phyloP scores from a whole-genome alignment of 2,329 filamentous ascomycete species.

The Stagonosporopsis chrysanthemi region DNA sequence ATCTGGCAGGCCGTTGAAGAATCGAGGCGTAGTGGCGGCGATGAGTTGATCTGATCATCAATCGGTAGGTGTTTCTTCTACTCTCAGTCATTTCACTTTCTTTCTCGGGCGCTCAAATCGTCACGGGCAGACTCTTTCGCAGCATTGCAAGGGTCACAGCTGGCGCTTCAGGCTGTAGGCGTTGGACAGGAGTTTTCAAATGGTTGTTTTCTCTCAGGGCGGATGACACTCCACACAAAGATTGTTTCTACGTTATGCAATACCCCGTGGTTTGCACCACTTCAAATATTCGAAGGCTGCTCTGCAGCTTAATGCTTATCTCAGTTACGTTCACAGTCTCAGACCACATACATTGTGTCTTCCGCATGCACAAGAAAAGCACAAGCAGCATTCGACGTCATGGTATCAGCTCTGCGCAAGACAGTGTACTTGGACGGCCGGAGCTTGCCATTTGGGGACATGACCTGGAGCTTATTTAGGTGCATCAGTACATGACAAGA shows the following conservation, averaged over 20 bases:
- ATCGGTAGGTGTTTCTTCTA: neutral
- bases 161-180: conserved; percentile 10
- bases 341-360: neutral
- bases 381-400: neutral
- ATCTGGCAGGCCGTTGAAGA: conserved; percentile 78
- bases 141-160: conserved; percentile 12
- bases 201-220: neutral
- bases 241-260: conserved; percentile 5
- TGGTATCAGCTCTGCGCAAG: neutral
- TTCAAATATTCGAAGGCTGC: neutral
- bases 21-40: conserved; percentile 77
- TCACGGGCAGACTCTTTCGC: neutral
- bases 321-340: neutral
- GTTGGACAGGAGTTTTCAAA: conserved; percentile 1
- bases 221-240: neutral
- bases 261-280: conserved; percentile 11
- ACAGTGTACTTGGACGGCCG: neutral
- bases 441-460: neutral
- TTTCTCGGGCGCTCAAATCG: neutral
- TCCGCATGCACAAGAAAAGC: neutral
- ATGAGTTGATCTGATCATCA: conserved; percentile 71
- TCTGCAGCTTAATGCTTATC: conserved; percentile 5
- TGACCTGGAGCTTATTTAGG: neutral
- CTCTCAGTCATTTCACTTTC: neutral
- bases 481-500: neutral